A percentile compares a stretch with the other conserved stretches of the same genome.
Conservation (phyloP, 805 yeast genomes). For the Hanseniaspora lachancei region DNA sequence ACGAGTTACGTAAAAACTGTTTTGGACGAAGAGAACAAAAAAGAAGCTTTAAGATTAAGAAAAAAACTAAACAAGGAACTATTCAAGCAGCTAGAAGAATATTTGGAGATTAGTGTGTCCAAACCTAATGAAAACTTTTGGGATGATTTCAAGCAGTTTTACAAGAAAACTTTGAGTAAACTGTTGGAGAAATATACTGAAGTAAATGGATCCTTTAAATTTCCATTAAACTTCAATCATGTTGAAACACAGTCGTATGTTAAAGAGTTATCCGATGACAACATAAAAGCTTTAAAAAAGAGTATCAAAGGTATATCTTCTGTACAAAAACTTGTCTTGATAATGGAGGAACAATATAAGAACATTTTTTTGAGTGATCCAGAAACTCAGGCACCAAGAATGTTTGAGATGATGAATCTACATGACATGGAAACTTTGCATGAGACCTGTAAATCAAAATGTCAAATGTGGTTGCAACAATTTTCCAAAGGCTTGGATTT, state of each 20-base stretch:
- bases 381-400: constrained; percentile 61
- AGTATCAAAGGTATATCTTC: constrained; percentile 48
- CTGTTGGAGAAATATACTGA: constrained; percentile 19
- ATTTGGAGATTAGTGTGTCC: constrained; percentile 35
- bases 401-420: constrained; percentile 22
- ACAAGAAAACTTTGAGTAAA: constrained; percentile 28
- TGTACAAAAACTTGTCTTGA: constrained; percentile 50
- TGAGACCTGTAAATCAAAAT: not conserved
- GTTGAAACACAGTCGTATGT: constrained; percentile 28
- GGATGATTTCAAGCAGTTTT: constrained; percentile 42
- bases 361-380: constrained; percentile 65
- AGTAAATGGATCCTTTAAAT: constrained; percentile 34
- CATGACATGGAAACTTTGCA: constrained; percentile 8
- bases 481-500: constrained; percentile 2
- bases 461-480: constrained; percentile 39
- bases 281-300: constrained; percentile 53
- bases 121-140: constrained; percentile 43
- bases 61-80: constrained; percentile 37
- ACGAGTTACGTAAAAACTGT: constrained; percentile 16
- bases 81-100: constrained; percentile 36
- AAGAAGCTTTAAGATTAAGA: constrained; percentile 34
- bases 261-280: constrained; percentile 32
- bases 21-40: constrained; percentile 25
- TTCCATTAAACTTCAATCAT: constrained; percentile 46
- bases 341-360: constrained; percentile 71